Evolutionary conservation across 140 eudicot genomes (phyloP).

Genomic region (Oenanthe javanica): DNA sequence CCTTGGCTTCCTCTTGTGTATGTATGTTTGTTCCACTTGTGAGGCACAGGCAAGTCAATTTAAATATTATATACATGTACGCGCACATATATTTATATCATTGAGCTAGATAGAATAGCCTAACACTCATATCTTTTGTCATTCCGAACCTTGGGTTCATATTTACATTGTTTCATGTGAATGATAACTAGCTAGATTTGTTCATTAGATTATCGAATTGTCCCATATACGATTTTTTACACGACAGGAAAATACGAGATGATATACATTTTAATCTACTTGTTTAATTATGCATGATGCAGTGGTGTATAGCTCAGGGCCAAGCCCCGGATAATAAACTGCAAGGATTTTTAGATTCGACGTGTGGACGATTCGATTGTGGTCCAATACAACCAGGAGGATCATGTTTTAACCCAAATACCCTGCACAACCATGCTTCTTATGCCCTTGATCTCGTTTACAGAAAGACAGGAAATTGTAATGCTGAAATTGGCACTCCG

Average conservation of each 20-base stretch:
- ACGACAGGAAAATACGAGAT: too few relatives aligned
- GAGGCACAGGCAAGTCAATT: background rate
- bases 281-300: background rate
- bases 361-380: conserved; percentile 8
- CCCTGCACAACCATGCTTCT: conserved; percentile 13
- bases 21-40: background rate
- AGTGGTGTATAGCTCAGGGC: conserved; percentile 8
- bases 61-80: too few relatives aligned
- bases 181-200: too few relatives aligned
- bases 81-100: too few relatives aligned
- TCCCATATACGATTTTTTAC: too few relatives aligned
- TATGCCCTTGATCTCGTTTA: conserved; percentile 23
- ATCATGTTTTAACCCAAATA: conserved; percentile 14
- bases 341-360: background rate
- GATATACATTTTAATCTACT: too few relatives aligned
- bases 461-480: conserved; percentile 4
- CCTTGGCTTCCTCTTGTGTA: background rate
- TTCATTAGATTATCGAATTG: too few relatives aligned
- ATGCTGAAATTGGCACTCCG: conserved; percentile 11
- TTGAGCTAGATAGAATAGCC: too few relatives aligned
- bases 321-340: background rate
- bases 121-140: too few relatives aligned
- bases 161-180: too few relatives aligned
- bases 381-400: conserved; percentile 16
- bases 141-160: too few relatives aligned